phyloP scores from a whole-genome alignment of 495 filamentous ascomycete genomes.

The Aspergillus egyptiacus region DNA sequence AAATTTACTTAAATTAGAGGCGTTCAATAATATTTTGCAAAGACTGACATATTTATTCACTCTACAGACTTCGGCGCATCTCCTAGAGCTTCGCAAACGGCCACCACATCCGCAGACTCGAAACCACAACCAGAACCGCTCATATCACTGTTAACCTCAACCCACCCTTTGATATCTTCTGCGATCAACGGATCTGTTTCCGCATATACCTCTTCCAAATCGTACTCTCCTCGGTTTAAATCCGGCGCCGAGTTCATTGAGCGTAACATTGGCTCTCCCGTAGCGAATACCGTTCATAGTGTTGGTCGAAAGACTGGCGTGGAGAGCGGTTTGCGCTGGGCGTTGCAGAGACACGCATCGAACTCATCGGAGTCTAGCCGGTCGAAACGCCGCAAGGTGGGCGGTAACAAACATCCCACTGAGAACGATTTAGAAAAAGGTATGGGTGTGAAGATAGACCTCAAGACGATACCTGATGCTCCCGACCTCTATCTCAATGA shows the following conservation, averaged over 20 bases:
- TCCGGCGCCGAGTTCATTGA: constrained; percentile 81
- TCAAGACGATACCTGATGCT: constrained; percentile 23
- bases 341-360: constrained; percentile 48
- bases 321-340: constrained; percentile 74
- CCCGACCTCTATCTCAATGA: constrained; percentile 54
- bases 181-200: constrained; percentile 76
- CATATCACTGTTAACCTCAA: constrained; percentile 70
- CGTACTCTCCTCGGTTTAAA: constrained; percentile 79
- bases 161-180: constrained; percentile 70
- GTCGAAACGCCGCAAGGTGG: constrained; percentile 61
- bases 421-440: constrained; percentile 40
- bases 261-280: constrained; percentile 68
- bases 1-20: too few relatives aligned
- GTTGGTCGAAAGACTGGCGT: constrained; percentile 78
- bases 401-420: constrained; percentile 27
- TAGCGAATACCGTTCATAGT: constrained; percentile 74
- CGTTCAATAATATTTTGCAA: not conserved
- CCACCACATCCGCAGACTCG: constrained; percentile 21
- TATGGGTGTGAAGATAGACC: constrained; percentile 11
- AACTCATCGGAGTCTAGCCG: constrained; percentile 36
- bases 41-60: not conserved
- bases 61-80: constrained; percentile 32
- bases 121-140: constrained; percentile 58
- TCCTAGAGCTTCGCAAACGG: constrained; percentile 26
- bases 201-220: constrained; percentile 76